Base-by-base conservation (phyloP, 495 filamentous ascomycete species). In the Penicillium odoratum region DNA sequence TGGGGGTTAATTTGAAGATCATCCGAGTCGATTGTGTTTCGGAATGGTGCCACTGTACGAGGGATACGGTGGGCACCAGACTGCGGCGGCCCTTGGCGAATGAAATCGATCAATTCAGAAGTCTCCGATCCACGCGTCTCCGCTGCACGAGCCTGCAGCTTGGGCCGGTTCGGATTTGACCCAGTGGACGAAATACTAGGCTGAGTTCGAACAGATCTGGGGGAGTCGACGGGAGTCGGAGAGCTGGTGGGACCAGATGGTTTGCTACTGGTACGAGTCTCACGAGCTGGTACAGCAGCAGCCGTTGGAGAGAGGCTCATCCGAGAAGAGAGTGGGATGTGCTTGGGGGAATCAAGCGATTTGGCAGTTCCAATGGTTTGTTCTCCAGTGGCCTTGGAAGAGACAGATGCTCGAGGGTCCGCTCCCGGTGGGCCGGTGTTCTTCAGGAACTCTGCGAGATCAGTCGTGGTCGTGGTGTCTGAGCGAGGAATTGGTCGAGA, bases 61-160 rank as follows among this genome's bases (percentile, higher is more conserved):
- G 91, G 88, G 61, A 93, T 92, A 31, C 90, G 84, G 48, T 83
- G 89, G 52, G 78, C 67, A 29, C 77, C 77, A 9, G 67, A 67
- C 51, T 72, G 77, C 0, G 86, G 84, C 7, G 93, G 87, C 1
- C 93, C 90, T 70, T 89, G 85, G 48, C 92, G 86, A 52, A 98
- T 93, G 74, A 98, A 98, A 64, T 98, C 91, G 51, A 97, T 95
- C 40, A 98, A 74, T 58, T 96, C 94, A 3, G 88, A 87, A 47
- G 85, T 96, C 62, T 85, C 82, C 47, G 85, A 85, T 43, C 79
- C 81, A 29, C 76, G 75, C 26, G 83, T 78, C 30, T 81, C 75
- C n/a, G 91, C 82, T 59, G 86, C 83, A 16, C 92, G 87, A 58
- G 92, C 86, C 73, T 92, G 84, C 47, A 91, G 74, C 44, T 79